These are phyloP conservation scores for Penicillium freii DNA, from an alignment of 2,329 filamentous ascomycete species.

Conservation along the genomic window DNA sequence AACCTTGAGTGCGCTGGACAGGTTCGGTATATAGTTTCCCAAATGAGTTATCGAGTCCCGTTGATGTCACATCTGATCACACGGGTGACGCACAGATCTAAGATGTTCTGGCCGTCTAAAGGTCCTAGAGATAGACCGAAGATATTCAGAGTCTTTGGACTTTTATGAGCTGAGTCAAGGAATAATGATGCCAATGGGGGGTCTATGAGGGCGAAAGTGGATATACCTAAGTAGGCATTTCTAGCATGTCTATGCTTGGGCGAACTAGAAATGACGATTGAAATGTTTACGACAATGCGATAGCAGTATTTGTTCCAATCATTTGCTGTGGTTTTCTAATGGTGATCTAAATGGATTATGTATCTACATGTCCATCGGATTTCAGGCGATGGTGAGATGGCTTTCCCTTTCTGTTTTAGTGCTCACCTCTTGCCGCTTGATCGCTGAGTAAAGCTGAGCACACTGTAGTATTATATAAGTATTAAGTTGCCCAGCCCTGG, in stretches of 20 bases:
- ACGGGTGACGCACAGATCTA: neutral
- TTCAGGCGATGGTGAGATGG: too few relatives aligned
- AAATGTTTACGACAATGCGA: neutral
- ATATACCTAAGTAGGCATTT: neutral
- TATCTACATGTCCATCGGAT: too few relatives aligned
- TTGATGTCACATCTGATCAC: neutral
- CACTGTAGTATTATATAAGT: too few relatives aligned
- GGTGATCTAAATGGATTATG: too few relatives aligned
- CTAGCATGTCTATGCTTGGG: neutral
- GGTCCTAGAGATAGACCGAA: neutral
- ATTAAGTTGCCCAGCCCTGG: too few relatives aligned
- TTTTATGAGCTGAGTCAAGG: too few relatives aligned
- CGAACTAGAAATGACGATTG: neutral
- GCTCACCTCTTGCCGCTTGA: too few relatives aligned
- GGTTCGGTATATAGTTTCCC: slow-evolving; percentile 31
- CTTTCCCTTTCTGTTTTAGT: too few relatives aligned
- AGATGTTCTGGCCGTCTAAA: neutral
- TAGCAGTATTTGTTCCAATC: neutral
- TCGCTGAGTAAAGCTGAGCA: too few relatives aligned
- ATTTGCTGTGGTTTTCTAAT: neutral
- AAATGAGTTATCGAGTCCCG: slow-evolving; percentile 34
- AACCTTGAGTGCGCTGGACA: slow-evolving; percentile 6
- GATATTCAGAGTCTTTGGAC: neutral
- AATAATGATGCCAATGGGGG: too few relatives aligned
- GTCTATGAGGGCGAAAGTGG: neutral